Evolutionary conservation across 345 rosid species (phyloP).

Genomic region (Sonneratia caseolaris): DNA sequence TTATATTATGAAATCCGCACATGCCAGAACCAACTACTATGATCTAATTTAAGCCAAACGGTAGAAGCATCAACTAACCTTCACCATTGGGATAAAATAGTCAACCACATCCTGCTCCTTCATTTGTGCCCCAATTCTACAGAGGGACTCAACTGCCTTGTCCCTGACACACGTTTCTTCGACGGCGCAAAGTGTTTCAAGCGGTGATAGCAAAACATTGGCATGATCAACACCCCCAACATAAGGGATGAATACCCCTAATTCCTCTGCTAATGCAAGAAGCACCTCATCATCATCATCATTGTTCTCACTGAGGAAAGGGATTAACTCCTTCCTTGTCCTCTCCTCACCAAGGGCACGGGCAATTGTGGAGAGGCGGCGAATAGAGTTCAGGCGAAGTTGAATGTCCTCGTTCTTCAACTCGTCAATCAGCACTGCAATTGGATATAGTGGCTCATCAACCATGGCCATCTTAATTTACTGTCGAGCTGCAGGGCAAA

Average conservation of each 20-base stretch:
- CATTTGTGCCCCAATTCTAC: constrained; percentile 90
- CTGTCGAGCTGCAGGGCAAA: background rate
- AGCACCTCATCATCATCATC: constrained; percentile 97
- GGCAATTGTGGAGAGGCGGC: constrained; percentile 81
- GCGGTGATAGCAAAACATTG: constrained; percentile 61
- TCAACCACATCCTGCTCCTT: constrained; percentile 70
- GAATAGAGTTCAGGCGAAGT: constrained; percentile 81
- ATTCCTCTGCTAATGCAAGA: constrained; percentile 87
- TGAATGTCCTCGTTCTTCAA: constrained; percentile 93
- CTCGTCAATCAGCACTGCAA: constrained; percentile 83
- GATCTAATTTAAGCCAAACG: background rate
- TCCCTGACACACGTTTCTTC: constrained; percentile 96
- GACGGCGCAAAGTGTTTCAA: constrained; percentile 77
- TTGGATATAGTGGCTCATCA: constrained; percentile 84
- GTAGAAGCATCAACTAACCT: constrained; percentile 36
- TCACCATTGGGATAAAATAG: constrained; percentile 66
- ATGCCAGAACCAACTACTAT: background rate
- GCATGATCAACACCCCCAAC: constrained; percentile 90
- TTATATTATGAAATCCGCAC: background rate
- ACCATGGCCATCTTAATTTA: constrained; percentile 50
- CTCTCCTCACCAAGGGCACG: constrained; percentile 97
- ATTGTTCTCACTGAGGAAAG: constrained; percentile 83
- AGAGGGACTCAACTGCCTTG: constrained; percentile 72
- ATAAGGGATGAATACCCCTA: constrained; percentile 82
- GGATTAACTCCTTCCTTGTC: constrained; percentile 81